phyloP scores from a whole-genome alignment of 352 stramenopile species.

The Phytopythium montanum region DNA sequence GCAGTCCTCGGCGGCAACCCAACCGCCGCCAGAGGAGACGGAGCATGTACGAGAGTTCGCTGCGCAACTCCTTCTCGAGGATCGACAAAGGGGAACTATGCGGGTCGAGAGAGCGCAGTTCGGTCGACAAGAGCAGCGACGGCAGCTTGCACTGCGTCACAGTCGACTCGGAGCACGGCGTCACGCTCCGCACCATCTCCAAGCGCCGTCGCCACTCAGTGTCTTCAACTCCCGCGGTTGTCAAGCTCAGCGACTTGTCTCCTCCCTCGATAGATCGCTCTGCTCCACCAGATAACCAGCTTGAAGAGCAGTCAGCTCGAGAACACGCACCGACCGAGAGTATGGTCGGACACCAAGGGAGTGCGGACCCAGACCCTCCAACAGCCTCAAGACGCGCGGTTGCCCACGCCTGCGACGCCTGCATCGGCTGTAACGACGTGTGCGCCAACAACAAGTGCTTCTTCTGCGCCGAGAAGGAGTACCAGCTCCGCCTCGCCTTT shows the following conservation, averaged over 20 bases:
- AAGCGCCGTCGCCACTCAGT: not conserved
- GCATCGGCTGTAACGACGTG: conserved; percentile 76
- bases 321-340: not conserved
- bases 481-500: conserved; percentile 56
- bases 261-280: not conserved
- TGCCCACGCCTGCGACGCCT: conserved; percentile 61
- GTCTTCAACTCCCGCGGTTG: not conserved
- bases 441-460: conserved; percentile 59
- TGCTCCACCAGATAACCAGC: not conserved
- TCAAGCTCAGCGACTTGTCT: conserved; percentile 2
- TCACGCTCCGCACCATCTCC: not conserved
- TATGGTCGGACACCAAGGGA: not conserved
- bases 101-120: not conserved
- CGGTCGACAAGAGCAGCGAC: not conserved
- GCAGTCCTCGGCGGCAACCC: not conserved
- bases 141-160: not conserved
- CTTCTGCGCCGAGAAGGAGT: conserved; percentile 76
- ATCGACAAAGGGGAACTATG: conserved; percentile 3
- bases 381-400: conserved; percentile 8
- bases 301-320: not conserved
- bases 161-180: not conserved
- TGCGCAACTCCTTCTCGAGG: not conserved
- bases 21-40: not conserved
- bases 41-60: conserved; percentile 1
- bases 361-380: not conserved